Percentiles rank a stretch among this genome's conserved stretches.
Evolutionary conservation across 371 early-diverging fungal genomes (phyloP).

Genomic region (Syncephalastrum contaminatum): DNA sequence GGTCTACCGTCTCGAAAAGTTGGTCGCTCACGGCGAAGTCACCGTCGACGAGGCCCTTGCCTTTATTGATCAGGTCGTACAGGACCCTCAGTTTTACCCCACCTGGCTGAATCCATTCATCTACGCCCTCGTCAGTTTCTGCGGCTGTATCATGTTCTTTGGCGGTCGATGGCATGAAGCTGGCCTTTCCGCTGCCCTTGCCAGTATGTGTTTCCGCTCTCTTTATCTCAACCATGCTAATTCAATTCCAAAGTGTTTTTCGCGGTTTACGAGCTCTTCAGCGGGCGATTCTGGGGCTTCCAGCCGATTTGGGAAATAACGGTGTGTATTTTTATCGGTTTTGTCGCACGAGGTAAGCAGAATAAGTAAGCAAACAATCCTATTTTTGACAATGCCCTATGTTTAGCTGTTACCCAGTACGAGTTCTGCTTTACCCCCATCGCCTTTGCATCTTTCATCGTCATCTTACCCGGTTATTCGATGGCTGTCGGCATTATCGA

Average conservation of each 20-base stretch:
- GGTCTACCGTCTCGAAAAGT: conserved; percentile 52
- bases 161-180: conserved; percentile 43
- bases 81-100: conserved; percentile 41
- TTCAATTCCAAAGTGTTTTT: conserved; percentile 17
- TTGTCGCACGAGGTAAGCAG: conserved; percentile 15
- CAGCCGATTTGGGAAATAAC: conserved; percentile 26
- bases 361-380: not conserved
- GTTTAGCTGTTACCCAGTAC: conserved; percentile 15
- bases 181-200: conserved; percentile 37
- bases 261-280: conserved; percentile 22
- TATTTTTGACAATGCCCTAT: no score
- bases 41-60: conserved; percentile 54
- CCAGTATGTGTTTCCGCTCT: conserved; percentile 22
- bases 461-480: conserved; percentile 70
- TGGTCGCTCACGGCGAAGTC: conserved; percentile 46
- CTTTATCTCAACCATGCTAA: conserved; percentile 8
- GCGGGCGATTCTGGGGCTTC: conserved; percentile 15
- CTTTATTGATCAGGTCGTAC: conserved; percentile 37
- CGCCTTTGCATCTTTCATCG: conserved; percentile 52
- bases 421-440: conserved; percentile 49
- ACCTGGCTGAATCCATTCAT: conserved; percentile 46
- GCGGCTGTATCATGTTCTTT: conserved; percentile 45
- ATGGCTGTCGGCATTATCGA: conserved; percentile 81
- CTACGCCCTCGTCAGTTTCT: conserved; percentile 50
- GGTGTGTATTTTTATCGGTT: conserved; percentile 20